Percentiles rank a stretch among this genome's conserved stretches.
These are phyloP conservation scores for Aspergillus costaricaensis DNA, from an alignment of 2,329 filamentous ascomycete species.

Conservation along the genomic window DNA sequence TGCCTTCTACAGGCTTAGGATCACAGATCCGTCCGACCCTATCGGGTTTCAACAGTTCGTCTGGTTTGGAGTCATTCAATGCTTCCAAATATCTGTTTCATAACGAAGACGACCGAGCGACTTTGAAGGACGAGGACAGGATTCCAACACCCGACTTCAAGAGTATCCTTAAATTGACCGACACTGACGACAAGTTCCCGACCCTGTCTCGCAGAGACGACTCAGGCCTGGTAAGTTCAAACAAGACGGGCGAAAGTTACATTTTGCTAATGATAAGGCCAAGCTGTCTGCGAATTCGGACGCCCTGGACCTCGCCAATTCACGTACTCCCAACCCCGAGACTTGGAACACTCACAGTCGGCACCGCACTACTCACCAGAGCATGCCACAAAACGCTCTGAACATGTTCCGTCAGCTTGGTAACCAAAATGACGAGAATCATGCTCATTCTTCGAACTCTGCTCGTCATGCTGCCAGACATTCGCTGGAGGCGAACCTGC, in stretches of 20 bases:
- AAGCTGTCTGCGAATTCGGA: constrained; percentile 80
- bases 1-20: constrained; percentile 68
- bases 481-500: constrained; percentile 48
- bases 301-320: constrained; percentile 75
- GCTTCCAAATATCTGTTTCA: constrained; percentile 85
- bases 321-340: constrained; percentile 67
- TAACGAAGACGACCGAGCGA: constrained; percentile 68
- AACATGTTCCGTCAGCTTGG: constrained; percentile 43
- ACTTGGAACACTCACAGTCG: constrained; percentile 67
- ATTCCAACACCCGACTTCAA: constrained; percentile 66
- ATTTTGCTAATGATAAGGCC: constrained; percentile 45
- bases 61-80: constrained; percentile 77
- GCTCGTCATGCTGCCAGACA: constrained; percentile 46
- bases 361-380: constrained; percentile 66
- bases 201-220: constrained; percentile 59
- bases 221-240: constrained; percentile 54
- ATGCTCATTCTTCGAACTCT: constrained; percentile 25
- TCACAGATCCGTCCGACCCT: constrained; percentile 34
- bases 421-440: constrained; percentile 33
- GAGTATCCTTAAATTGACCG: constrained; percentile 69
- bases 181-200: constrained; percentile 82
- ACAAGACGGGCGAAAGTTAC: background rate
- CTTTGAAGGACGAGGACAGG: constrained; percentile 49
- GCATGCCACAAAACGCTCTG: constrained; percentile 58
- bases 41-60: constrained; percentile 30